phyloP scores from a whole-genome alignment of 371 early-diverging fungal genomes.

The Spiromyces aspiralis region DNA sequence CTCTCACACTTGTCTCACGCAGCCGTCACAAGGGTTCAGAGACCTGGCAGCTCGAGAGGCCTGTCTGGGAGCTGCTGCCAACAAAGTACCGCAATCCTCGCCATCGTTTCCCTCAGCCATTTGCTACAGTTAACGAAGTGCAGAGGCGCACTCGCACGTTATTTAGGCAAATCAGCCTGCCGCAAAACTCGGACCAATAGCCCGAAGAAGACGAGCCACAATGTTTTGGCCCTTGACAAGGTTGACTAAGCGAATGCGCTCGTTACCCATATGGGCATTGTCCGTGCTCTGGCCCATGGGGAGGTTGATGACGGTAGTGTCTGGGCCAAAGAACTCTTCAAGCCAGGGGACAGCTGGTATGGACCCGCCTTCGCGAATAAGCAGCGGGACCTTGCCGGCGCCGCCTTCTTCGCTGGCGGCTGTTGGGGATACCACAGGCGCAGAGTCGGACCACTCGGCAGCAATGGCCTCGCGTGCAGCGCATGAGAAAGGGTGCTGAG shows the following conservation, averaged over 20 bases:
- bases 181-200: conserved; percentile 3
- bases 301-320: conserved; percentile 54
- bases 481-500: conserved; percentile 44
- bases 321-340: conserved; percentile 41
- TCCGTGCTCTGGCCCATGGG: conserved; percentile 76
- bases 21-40: too few relatives aligned
- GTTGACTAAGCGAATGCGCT: conserved; percentile 54
- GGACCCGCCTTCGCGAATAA: conserved; percentile 69
- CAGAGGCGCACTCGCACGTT: too few relatives aligned
- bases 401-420: conserved; percentile 18
- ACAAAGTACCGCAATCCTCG: too few relatives aligned
- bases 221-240: conserved; percentile 49
- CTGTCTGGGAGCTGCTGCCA: too few relatives aligned
- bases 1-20: too few relatives aligned
- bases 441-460: conserved; percentile 15
- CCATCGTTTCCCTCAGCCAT: too few relatives aligned
- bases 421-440: background rate
- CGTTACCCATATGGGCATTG: conserved; percentile 65
- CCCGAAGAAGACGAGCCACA: conserved; percentile 33
- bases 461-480: conserved; percentile 49
- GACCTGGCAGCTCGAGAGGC: too few relatives aligned
- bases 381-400: conserved; percentile 28
- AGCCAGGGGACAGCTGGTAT: conserved; percentile 71
- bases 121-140: too few relatives aligned
- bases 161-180: too few relatives aligned